A percentile compares a stretch with the other conserved stretches of the same genome.
Evolutionary conservation across 208 protist species (phyloP).

Genomic region (Leishmania gerbilli): DNA sequence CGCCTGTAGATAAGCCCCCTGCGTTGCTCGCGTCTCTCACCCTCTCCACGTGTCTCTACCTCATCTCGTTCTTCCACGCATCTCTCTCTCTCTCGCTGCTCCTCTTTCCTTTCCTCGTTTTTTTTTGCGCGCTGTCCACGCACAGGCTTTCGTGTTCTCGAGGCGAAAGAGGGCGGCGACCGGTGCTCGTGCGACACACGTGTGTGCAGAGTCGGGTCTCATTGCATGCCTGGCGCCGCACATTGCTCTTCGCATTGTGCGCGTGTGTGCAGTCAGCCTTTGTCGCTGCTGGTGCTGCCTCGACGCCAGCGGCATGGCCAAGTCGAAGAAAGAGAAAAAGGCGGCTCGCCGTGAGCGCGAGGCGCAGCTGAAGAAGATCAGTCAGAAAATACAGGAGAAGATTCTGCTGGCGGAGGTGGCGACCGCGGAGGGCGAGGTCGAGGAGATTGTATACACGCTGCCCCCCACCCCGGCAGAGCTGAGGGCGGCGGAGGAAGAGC

Average conservation of each 20-base stretch:
- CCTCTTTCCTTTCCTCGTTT: not conserved
- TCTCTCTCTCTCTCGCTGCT: slow-evolving; percentile 17
- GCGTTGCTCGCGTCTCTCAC: not conserved
- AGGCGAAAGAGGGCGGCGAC: slow-evolving; percentile 15
- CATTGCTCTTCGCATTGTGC: not conserved
- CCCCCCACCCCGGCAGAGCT: slow-evolving; percentile 27
- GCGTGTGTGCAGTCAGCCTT: not conserved
- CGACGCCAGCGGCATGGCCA: slow-evolving; percentile 5
- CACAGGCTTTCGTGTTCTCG: not conserved
- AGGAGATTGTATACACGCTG: slow-evolving; percentile 56
- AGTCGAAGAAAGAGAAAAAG: slow-evolving; percentile 25
- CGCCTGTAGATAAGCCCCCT: not conserved
- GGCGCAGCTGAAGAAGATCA: slow-evolving; percentile 45
- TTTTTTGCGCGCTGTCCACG: not conserved
- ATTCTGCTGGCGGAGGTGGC: slow-evolving; percentile 27
- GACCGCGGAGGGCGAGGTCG: slow-evolving; percentile 22
- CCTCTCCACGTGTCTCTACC: not conserved
- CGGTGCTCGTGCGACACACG: not conserved
- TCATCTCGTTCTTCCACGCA: not conserved
- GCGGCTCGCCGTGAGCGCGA: slow-evolving; percentile 42
- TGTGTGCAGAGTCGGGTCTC: not conserved
- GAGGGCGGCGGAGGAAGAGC: slow-evolving; percentile 6
- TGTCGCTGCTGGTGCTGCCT: not conserved
- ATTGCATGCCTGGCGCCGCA: not conserved
- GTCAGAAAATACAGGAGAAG: slow-evolving; percentile 41